A percentile compares a stretch with the other conserved stretches of the same genome.
Evolutionary conservation across 2,329 filamentous ascomycete species (phyloP).

Genomic region (Coniochaeta ligniaria): DNA sequence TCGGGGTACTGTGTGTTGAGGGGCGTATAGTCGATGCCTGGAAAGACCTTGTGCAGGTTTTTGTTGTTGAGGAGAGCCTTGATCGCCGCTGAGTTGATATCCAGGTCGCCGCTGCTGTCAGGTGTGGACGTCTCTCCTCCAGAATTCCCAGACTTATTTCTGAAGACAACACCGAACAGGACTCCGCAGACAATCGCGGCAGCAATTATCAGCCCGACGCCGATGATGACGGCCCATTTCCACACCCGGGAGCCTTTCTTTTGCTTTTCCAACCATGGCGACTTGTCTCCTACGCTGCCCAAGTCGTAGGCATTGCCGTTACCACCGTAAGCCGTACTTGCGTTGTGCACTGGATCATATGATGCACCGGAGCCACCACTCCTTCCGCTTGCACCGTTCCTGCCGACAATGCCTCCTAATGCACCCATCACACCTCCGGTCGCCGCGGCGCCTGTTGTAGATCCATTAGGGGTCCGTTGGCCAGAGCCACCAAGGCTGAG

Average conservation of each 20-base stretch:
- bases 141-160: slow-evolving; percentile 24
- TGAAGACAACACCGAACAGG: slow-evolving; percentile 64
- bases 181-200: slow-evolving; percentile 68
- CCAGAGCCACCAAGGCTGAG: slow-evolving; percentile 45
- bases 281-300: slow-evolving; percentile 46
- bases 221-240: slow-evolving; percentile 60
- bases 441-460: slow-evolving; percentile 35
- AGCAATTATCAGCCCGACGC: slow-evolving; percentile 58
- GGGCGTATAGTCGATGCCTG: slow-evolving; percentile 91
- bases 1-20: slow-evolving; percentile 85
- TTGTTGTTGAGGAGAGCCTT: slow-evolving; percentile 73
- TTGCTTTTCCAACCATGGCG: slow-evolving; percentile 54
- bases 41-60: slow-evolving; percentile 85
- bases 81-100: slow-evolving; percentile 71
- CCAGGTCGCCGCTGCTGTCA: slow-evolving; percentile 67
- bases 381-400: slow-evolving; percentile 25
- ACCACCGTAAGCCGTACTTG: slow-evolving; percentile 18
- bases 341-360: slow-evolving; percentile 49
- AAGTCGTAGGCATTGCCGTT: slow-evolving; percentile 23
- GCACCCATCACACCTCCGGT: slow-evolving; percentile 33
- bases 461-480: slow-evolving; percentile 31
- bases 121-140: slow-evolving; percentile 44
- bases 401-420: slow-evolving; percentile 29
- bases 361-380: slow-evolving; percentile 30
- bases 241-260: slow-evolving; percentile 56